A percentile compares a stretch with the other conserved stretches of the same genome.
These are phyloP conservation scores for Microbotryum intermedium DNA, from an alignment of 1,284 basidiomycete species.

Conservation along the genomic window DNA sequence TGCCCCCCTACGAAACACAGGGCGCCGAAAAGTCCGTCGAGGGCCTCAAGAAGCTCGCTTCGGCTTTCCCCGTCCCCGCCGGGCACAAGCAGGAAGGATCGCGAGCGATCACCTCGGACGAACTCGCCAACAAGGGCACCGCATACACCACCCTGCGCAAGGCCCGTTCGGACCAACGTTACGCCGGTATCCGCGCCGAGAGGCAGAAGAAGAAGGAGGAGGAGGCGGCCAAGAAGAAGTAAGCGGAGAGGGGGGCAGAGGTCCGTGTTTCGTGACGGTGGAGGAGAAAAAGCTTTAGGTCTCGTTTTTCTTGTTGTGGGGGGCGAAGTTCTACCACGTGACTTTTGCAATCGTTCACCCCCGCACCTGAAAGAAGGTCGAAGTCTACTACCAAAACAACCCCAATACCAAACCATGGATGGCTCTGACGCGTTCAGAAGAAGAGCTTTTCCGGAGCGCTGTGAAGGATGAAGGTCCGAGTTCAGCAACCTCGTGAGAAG, in stretches of 20 bases:
- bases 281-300: background rate
- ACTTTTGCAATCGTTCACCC: too few species aligned
- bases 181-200: slow-evolving; percentile 78
- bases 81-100: slow-evolving; percentile 66
- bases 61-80: slow-evolving; percentile 54
- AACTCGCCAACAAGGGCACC: slow-evolving; percentile 66
- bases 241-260: slow-evolving; percentile 39
- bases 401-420: too few species aligned
- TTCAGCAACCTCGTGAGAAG: too few species aligned
- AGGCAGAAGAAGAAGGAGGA: slow-evolving; percentile 65
- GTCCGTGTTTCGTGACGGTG: background rate
- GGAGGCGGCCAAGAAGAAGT: slow-evolving; percentile 88
- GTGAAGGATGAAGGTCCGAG: too few species aligned
- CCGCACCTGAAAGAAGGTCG: too few species aligned
- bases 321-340: too few species aligned
- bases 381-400: too few species aligned
- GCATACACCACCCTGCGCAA: slow-evolving; percentile 76
- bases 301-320: too few species aligned
- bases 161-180: slow-evolving; percentile 72
- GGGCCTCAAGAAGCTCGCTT: slow-evolving; percentile 55
- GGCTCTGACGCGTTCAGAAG: too few species aligned
- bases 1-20: slow-evolving; percentile 43
- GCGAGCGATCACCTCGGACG: slow-evolving; percentile 86
- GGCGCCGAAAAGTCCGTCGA: slow-evolving; percentile 73
- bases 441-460: too few species aligned